Evolutionary conservation across 495 filamentous ascomycete species (phyloP), one percentile per base, ranked within the genome.

Genomic region (Cetradonia linearis): DNA sequence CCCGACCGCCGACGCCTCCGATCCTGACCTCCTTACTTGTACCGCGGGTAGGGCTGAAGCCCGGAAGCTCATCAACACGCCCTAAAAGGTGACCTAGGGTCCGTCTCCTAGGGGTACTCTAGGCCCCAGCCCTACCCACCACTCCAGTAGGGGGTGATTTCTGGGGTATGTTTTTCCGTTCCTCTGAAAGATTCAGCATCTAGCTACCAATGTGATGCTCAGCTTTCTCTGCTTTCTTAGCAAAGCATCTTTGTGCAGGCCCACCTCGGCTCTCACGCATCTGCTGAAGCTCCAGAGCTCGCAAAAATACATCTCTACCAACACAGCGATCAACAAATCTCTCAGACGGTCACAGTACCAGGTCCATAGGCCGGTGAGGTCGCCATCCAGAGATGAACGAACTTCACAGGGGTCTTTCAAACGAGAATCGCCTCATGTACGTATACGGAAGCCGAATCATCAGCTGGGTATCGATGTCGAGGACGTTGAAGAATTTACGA

Each of bases 291-390:
- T 61, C 50, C 37, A 55, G 42, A 54, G 7, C 4, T 31, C 11
- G 1, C 25, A 42, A 38, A 38, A 37, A 6, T 20, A 25, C 44
- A 53, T 62, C 34, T 63, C 61, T 14, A 63, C 61, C 13, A 66
- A 66, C 56, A 60, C 64, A 53, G 64, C 64, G 53, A 66, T 66
- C 40, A 63, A 66, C 27, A 52, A 54, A 37, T 63, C 61, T 34
- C 55, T 66, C 5, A 56, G 64, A 33, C 60, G 38, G 54, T 60
- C 64, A 27, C 56, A 55, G 25, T 47, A 53, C 53, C 46, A 44
- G 31, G 31, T 1, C 4, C 18, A n/a, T 1, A 50, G 53, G 34
- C 25, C 46, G 38, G 40, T 49, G 33, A 50, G 42, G 20, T 8
- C 40, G 31, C 38, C 27, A 28, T 37, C 40, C n/a, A 54, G 50